Conservation (phyloP, 2,329 filamentous ascomycete species). For the Purpureocillium takamizusanense region DNA sequence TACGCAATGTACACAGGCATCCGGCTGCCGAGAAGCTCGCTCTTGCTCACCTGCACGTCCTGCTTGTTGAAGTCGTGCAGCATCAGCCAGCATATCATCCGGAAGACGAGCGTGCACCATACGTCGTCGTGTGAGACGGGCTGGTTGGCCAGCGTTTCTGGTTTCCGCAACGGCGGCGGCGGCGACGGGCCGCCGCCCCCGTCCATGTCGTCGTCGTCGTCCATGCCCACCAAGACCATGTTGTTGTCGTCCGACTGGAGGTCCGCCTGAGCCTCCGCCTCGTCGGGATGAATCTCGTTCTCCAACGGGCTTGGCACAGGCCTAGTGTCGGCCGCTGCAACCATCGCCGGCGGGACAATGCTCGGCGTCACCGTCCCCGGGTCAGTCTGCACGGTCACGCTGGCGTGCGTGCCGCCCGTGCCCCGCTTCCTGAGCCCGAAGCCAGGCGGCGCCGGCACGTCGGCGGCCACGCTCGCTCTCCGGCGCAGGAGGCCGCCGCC, state of each 20-base stretch:
- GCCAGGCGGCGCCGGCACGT: slow-evolving; percentile 12
- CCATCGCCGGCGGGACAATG: not conserved
- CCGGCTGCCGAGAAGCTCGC: slow-evolving; percentile 43
- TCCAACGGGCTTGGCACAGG: not conserved
- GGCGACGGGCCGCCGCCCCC: too few relatives aligned
- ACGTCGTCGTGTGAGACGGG: slow-evolving; percentile 28
- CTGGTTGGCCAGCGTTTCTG: slow-evolving; percentile 12
- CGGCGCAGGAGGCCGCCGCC: not conserved
- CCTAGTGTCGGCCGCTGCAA: too few relatives aligned
- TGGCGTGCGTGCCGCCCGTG: slow-evolving; percentile 14
- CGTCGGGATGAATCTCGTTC: not conserved
- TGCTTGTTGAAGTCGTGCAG: slow-evolving; percentile 48
- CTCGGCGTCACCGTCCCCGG: not conserved
- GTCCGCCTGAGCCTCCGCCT: too few relatives aligned
- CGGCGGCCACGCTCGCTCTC: slow-evolving; percentile 6
- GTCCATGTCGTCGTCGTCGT: not conserved
- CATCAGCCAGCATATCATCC: slow-evolving; percentile 50
- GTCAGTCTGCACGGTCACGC: slow-evolving; percentile 6
- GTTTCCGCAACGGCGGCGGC: too few relatives aligned
- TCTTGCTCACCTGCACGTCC: slow-evolving; percentile 43
- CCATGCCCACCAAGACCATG: slow-evolving; percentile 3
- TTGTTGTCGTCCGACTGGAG: too few relatives aligned
- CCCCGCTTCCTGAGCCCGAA: slow-evolving; percentile 11
- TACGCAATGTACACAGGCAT: slow-evolving; percentile 44
- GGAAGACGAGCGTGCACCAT: slow-evolving; percentile 46